Evolutionary conservation across 805 yeast genomes (phyloP).

Genomic region (Hanseniaspora singularis): DNA sequence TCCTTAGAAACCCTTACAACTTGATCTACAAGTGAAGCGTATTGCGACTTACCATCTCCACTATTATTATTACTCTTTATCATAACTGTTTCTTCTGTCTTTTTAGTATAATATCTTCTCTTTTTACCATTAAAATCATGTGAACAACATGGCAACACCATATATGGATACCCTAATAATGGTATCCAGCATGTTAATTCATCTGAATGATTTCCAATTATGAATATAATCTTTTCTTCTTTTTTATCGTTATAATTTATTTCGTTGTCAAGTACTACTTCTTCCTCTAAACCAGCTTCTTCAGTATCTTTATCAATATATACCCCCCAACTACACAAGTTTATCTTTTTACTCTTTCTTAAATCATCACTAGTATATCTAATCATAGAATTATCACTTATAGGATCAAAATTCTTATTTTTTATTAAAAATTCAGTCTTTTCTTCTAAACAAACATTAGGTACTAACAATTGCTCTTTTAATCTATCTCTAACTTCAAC

Average conservation of each 20-base stretch:
- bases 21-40: constrained; percentile 77
- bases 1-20: constrained; percentile 54
- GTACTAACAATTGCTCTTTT: constrained; percentile 73
- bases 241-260: background rate
- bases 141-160: constrained; percentile 93
- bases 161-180: constrained; percentile 67
- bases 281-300: no score
- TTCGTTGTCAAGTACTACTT: no score
- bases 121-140: constrained; percentile 72
- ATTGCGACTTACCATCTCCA: constrained; percentile 41
- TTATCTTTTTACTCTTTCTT: background rate
- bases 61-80: constrained; percentile 12
- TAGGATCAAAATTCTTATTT: constrained; percentile 11
- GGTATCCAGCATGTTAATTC: constrained; percentile 96
- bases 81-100: constrained; percentile 32
- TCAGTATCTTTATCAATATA: no score
- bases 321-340: constrained; percentile 7
- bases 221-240: constrained; percentile 45
- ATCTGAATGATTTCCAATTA: constrained; percentile 91
- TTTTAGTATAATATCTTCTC: constrained; percentile 38
- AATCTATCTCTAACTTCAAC: constrained; percentile 44
- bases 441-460: constrained; percentile 53
- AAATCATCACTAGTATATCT: constrained; percentile 6
- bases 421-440: constrained; percentile 20
- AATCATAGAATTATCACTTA: constrained; percentile 15